Base-by-base conservation (phyloP, 768 basidiomycete genomes). In the Mycena rosella region DNA sequence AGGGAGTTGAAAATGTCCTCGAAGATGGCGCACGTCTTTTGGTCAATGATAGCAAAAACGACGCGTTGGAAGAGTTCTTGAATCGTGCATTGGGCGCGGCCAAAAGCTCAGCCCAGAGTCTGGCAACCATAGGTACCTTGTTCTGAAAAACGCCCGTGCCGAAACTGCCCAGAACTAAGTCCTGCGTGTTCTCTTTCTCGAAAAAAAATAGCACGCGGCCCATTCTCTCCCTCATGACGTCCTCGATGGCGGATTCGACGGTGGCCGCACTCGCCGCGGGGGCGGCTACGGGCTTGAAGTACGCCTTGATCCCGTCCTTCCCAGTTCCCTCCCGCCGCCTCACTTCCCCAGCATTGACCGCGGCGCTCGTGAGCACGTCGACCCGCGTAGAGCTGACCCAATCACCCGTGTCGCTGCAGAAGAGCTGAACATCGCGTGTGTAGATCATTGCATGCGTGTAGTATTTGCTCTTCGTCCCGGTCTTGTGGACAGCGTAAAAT, bases 121-220 rank as follows among this genome's bases (percentile, higher is more conserved):
- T 78, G 7, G 90, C 91, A 15, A 94, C 84, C 56, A 83, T 79
- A 44, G 78, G 74, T 24, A 92, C 85, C 36, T 84, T 80, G 77
- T 94, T 94, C 61, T 81, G 82, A 78, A 93, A 94, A 3, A 91
- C 92, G 3, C 93, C 92, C 1, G 93, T 93, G 15, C 92, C 92
- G 75, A 91, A 94, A 71, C 88, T 89, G 34, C 93, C 92, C 30
- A 94, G 79, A 0, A 94, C 88, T 52, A 94, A 68, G 71, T 88
- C 83, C 73, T 79, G 83, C 20, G 84, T 85, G 20, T 89, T 88
- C 72, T 87, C 82, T 59, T 81, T 80, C 77, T 93, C 87, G 74
- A 93, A 90, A 32, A 93, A 79, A 61, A 81, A 86, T 27, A 94
- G 75, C 52, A 93, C 82, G 29, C 92, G 83, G 1, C 79, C 89